Conservation (phyloP, 2,329 filamentous ascomycete genomes). For the Colletotrichum acutatum region DNA sequence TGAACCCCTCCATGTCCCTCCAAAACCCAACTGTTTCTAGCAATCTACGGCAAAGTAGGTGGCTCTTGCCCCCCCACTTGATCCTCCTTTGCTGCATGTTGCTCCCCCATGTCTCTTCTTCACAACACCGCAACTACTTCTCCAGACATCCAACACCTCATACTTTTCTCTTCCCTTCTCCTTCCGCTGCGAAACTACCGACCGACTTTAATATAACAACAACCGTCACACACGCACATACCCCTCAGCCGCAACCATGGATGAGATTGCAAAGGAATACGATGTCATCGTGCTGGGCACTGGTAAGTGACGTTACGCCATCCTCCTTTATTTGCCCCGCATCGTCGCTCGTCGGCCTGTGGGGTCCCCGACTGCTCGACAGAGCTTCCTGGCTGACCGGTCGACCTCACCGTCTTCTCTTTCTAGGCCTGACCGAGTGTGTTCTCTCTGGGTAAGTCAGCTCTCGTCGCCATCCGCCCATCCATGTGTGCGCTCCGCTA, state of each 20-base stretch:
- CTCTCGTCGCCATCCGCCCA: not conserved
- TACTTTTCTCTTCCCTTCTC: slow-evolving; percentile 23
- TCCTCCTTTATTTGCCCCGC: slow-evolving; percentile 38
- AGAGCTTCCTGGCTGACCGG: slow-evolving; percentile 41
- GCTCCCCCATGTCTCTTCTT: slow-evolving; percentile 26
- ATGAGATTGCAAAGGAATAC: slow-evolving; percentile 98
- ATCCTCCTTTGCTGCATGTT: slow-evolving; percentile 34
- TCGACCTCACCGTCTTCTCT: slow-evolving; percentile 40
- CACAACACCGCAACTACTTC: slow-evolving; percentile 34
- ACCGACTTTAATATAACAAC: slow-evolving; percentile 12
- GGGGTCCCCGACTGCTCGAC: slow-evolving; percentile 36
- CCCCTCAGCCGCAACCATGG: slow-evolving; percentile 71
- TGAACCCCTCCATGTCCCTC: slow-evolving; percentile 31
- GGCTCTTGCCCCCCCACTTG: slow-evolving; percentile 28
- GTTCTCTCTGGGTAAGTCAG: slow-evolving; percentile 89
- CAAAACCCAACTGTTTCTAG: slow-evolving; percentile 18
- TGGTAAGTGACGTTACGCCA: slow-evolving; percentile 68
- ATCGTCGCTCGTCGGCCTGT: slow-evolving; percentile 37
- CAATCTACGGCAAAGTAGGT: slow-evolving; percentile 24
- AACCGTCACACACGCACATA: not conserved
- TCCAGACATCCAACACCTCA: slow-evolving; percentile 25
- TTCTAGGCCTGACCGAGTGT: slow-evolving; percentile 92
- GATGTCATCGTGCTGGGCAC: slow-evolving; percentile 99
- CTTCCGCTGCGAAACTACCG: slow-evolving; percentile 22
- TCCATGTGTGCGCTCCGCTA: not conserved